Base-by-base conservation (phyloP, 805 yeast species). In the Schizosaccharomyces cryophilus region DNA sequence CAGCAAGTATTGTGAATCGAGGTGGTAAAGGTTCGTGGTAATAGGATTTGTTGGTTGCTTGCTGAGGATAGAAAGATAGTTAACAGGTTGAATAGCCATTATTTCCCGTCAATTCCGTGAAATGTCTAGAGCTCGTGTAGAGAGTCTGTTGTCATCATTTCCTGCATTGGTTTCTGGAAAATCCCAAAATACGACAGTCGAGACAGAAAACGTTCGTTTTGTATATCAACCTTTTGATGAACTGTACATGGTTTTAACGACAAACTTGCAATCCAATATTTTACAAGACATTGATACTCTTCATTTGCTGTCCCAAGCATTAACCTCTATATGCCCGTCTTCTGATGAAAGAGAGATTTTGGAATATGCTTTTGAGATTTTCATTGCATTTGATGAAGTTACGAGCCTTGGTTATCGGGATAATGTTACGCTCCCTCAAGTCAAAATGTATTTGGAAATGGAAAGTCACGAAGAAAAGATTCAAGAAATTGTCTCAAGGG, bases 391-490 rank as follows among this genome's bases (percentile, higher is more conserved):
- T 68, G 98, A 93, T 71, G 98, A 93, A 73, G 85, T 93, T 62
- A 81, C 93, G 66, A 81, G 82, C 61, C 76, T 87, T 73, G 98
- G 98, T 19, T 87, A 84, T 75, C 82, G 86, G 65, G 99, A 93
- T 71, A 85, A 87, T 72, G 74, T 90, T 65, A 80, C 93, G 0
- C 71, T 84, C 65, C 71, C 82, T 63, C 97, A 93, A 74, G 85
- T 93, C 65, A 81, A 80, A 71, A 86, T 94, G 13, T 90, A 86
- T 73, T 76, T 93, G 74, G 90, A 87, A 70, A 90, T 93, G 97
- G 97, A 93, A 73, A 85, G 95, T 51, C 96, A 93, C 71, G 98
- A 93, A 73, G 99, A 93, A 74, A 90, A 87, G 76, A 90, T 94
- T 69, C 97, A 93, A 76, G 96, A 93, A 71, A 89, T 93, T 70